A percentile compares a stretch with the other conserved stretches of the same genome.
phyloP scores from a whole-genome alignment of 441 rosid genomes.

The Cnidoscolus chayamansa region DNA sequence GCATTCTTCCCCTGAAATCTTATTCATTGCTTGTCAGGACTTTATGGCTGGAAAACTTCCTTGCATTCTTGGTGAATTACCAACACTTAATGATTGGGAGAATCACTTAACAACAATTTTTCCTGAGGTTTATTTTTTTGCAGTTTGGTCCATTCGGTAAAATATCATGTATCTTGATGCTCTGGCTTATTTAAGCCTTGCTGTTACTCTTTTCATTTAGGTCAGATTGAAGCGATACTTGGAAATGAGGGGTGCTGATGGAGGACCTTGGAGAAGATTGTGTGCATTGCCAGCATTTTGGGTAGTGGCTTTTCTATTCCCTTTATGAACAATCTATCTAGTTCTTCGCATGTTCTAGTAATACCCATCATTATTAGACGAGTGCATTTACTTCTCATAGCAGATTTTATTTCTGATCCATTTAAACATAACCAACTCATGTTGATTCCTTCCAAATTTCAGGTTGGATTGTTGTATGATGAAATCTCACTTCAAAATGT shows the following conservation, averaged over 20 bases:
- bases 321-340: neutral
- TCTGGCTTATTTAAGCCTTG: conserved; percentile 17
- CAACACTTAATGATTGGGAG: conserved; percentile 95
- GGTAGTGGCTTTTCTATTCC: conserved; percentile 43
- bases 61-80: conserved; percentile 86
- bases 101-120: conserved; percentile 95
- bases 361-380: neutral
- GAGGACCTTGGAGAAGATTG: conserved; percentile 98
- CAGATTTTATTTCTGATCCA: neutral
- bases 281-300: conserved; percentile 98
- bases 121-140: conserved; percentile 60
- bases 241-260: conserved; percentile 99
- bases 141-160: conserved; percentile 8
- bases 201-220: conserved; percentile 38
- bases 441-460: conserved; percentile 26
- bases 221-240: conserved; percentile 94
- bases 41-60: conserved; percentile 95
- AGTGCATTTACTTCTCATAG: neutral
- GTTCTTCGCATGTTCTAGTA: conserved; percentile 12
- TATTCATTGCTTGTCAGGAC: conserved; percentile 49
- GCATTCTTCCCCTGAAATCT: neutral
- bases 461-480: conserved; percentile 93
- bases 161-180: neutral
- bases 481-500: conserved; percentile 74
- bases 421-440: conserved; percentile 19